Percentiles rank a stretch among this genome's conserved stretches.
Conservation (phyloP, 495 filamentous ascomycete species). For the Lasiosphaeria miniovina region DNA sequence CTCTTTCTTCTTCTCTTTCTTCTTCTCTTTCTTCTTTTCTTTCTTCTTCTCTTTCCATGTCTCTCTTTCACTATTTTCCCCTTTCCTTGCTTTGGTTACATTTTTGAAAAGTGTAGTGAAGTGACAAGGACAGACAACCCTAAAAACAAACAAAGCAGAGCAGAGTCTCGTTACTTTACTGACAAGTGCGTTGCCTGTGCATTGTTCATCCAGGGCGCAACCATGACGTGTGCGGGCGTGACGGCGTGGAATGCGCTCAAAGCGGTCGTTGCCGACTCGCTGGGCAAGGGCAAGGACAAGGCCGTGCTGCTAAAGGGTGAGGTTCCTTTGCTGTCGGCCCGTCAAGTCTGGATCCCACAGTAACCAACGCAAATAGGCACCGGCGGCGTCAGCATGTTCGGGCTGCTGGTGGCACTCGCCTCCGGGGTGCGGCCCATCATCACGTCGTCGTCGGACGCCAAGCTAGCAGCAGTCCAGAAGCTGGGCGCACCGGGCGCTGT, state of each 20-base stretch:
- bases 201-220: too few species aligned
- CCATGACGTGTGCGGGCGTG: too few species aligned
- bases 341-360: background rate
- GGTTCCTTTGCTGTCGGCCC: too few species aligned
- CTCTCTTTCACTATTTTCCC: too few species aligned
- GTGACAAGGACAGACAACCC: background rate
- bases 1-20: too few species aligned
- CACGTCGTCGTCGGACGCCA: constrained; percentile 38
- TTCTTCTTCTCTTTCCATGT: background rate
- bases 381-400: constrained; percentile 24
- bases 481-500: constrained; percentile 6
- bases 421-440: constrained; percentile 33
- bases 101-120: background rate
- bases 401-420: constrained; percentile 20
- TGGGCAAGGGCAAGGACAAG: too few species aligned
- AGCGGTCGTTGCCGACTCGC: too few species aligned
- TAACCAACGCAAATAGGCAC: constrained; percentile 11
- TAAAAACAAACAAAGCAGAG: background rate
- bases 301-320: too few species aligned
- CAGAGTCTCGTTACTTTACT: background rate
- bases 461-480: constrained; percentile 14
- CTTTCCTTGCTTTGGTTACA: background rate
- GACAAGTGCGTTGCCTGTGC: too few species aligned
- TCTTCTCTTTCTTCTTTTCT: background rate
- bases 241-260: too few species aligned